These are phyloP conservation scores for Euphorbia tirucalli DNA, from an alignment of 345 rosid species.

Conservation along the genomic window DNA sequence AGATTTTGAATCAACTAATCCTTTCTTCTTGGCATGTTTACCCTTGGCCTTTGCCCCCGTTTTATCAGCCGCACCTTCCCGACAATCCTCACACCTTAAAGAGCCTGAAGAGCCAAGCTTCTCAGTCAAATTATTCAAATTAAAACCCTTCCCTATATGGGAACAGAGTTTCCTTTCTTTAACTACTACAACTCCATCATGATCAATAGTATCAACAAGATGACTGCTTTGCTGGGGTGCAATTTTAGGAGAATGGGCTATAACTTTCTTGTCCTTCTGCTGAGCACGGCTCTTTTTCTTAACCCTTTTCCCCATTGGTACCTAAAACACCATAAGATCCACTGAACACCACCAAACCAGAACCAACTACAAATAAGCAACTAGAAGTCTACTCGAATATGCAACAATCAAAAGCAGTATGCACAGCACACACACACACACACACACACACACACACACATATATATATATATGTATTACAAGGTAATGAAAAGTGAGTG, in stretches of 20 bases:
- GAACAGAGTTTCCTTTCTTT: constrained; percentile 54
- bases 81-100: constrained; percentile 74
- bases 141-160: constrained; percentile 63
- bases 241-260: constrained; percentile 33
- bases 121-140: constrained; percentile 50
- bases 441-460: no score
- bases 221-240: constrained; percentile 35
- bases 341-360: constrained; percentile 9
- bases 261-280: constrained; percentile 48
- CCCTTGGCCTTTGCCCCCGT: constrained; percentile 67
- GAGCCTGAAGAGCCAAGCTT: constrained; percentile 52
- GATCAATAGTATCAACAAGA: constrained; percentile 27
- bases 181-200: constrained; percentile 26
- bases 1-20: constrained; percentile 45
- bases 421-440: not conserved
- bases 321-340: constrained; percentile 33
- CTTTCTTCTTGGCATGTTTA: constrained; percentile 58
- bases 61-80: constrained; percentile 53
- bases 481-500: not conserved
- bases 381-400: not conserved
- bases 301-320: constrained; percentile 80
- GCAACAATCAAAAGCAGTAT: not conserved
- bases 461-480: no score
- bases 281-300: constrained; percentile 68
- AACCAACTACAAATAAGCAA: constrained; percentile 11